Conservation (phyloP, 306 rosid species). For the Begonia masoniana region DNA sequence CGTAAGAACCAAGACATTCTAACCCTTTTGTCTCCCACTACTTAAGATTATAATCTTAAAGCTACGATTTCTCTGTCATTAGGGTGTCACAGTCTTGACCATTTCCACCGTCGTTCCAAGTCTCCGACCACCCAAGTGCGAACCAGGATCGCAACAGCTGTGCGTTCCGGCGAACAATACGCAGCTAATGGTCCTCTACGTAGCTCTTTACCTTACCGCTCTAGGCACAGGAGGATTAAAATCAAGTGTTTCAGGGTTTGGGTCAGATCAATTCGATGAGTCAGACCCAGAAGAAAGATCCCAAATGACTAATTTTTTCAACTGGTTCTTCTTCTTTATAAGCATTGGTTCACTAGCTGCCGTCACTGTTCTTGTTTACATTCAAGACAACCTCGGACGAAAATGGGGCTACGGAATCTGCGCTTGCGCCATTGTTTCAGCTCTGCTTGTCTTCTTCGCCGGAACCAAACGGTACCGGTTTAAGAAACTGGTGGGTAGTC, state of each 20-base stretch:
- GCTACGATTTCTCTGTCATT: neutral
- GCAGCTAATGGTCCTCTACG: slow-evolving; percentile 40
- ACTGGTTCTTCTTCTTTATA: slow-evolving; percentile 83
- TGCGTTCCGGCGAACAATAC: slow-evolving; percentile 24
- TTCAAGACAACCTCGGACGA: slow-evolving; percentile 62
- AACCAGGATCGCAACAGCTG: slow-evolving; percentile 21
- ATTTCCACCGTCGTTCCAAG: slow-evolving; percentile 68
- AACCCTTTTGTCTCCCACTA: neutral
- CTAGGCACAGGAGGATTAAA: slow-evolving; percentile 83
- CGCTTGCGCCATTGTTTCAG: slow-evolving; percentile 33
- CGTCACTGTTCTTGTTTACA: slow-evolving; percentile 55
- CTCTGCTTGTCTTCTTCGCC: slow-evolving; percentile 34
- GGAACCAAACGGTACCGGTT: slow-evolving; percentile 66
- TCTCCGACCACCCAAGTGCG: slow-evolving; percentile 48
- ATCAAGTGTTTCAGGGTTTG: slow-evolving; percentile 79
- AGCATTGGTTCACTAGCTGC: slow-evolving; percentile 68
- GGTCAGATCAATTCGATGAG: slow-evolving; percentile 81
- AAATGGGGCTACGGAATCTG: slow-evolving; percentile 84
- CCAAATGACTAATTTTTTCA: slow-evolving; percentile 54
- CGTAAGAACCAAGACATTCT: slow-evolving; percentile 24
- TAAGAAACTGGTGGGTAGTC: slow-evolving; percentile 69
- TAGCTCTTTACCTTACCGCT: slow-evolving; percentile 59
- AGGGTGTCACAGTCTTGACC: slow-evolving; percentile 80
- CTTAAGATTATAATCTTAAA: neutral
- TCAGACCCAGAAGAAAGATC: slow-evolving; percentile 31